phyloP scores from a whole-genome alignment of 108 stramenopile genomes.

The Cyclotella kingstonii region DNA sequence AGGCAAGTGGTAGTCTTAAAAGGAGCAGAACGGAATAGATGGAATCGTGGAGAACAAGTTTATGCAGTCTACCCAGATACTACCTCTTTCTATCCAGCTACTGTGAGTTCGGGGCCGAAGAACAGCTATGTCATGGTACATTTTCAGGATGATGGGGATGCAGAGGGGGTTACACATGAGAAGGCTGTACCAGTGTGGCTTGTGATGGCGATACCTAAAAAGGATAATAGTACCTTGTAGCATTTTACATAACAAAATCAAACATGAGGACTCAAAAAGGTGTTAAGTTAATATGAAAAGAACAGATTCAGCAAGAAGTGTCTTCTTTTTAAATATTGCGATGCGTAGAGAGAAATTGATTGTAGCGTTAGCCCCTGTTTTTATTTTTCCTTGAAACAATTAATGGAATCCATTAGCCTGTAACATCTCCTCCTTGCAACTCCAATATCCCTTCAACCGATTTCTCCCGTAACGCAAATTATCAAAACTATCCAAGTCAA shows the following conservation, averaged over 20 bases:
- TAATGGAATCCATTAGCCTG: too few species aligned
- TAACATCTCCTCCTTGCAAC: slow-evolving; percentile 7
- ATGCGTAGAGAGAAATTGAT: too few species aligned
- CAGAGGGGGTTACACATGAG: slow-evolving; percentile 73
- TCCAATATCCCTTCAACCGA: slow-evolving; percentile 19
- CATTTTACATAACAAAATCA: too few species aligned
- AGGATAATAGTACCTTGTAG: too few species aligned
- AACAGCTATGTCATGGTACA: slow-evolving; percentile 70
- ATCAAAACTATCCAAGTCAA: slow-evolving; percentile 18
- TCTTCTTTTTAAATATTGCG: too few species aligned
- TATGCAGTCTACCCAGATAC: slow-evolving; percentile 89
- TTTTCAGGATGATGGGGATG: slow-evolving; percentile 83
- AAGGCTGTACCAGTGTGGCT: slow-evolving; percentile 72
- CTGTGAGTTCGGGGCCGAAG: slow-evolving; percentile 31
- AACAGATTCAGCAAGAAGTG: too few species aligned
- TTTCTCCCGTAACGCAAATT: slow-evolving; percentile 37
- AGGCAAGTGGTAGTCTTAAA: slow-evolving; percentile 60
- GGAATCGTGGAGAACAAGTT: slow-evolving; percentile 54
- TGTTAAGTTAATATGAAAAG: too few species aligned
- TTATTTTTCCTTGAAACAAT: too few species aligned
- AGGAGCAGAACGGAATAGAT: slow-evolving; percentile 15
- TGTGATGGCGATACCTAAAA: slow-evolving; percentile 65
- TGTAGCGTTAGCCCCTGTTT: too few species aligned
- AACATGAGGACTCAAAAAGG: too few species aligned
- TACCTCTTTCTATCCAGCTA: slow-evolving; percentile 81